phyloP scores from a whole-genome alignment of 306 rosid genomes.

The Trifolium fragiferum region DNA sequence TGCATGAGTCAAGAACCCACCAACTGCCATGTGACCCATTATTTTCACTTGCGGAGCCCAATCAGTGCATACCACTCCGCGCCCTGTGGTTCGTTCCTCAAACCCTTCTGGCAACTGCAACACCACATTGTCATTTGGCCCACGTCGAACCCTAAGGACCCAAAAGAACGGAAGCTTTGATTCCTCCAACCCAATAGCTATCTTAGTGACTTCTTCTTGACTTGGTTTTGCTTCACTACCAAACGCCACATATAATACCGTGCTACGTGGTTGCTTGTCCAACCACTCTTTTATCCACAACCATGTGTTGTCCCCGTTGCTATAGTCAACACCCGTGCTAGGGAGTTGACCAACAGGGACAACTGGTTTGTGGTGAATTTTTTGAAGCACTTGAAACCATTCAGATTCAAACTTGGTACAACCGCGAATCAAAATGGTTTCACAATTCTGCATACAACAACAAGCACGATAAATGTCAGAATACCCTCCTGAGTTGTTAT shows the following conservation, averaged over 20 bases:
- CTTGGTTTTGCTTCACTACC: constrained; percentile 56
- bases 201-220: constrained; percentile 46
- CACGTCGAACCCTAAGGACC: constrained; percentile 41
- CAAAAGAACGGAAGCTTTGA: constrained; percentile 49
- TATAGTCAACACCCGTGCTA: neutral
- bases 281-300: constrained; percentile 43
- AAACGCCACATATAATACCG: constrained; percentile 59
- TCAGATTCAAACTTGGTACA: constrained; percentile 38
- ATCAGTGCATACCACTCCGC: constrained; percentile 46
- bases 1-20: constrained; percentile 54
- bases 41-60: constrained; percentile 60
- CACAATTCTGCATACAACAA: neutral
- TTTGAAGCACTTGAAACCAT: constrained; percentile 40
- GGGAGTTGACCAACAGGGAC: constrained; percentile 41
- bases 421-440: constrained; percentile 24
- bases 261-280: constrained; percentile 38
- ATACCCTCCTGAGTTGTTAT: neutral
- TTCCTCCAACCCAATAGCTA: constrained; percentile 56
- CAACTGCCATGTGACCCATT: constrained; percentile 44
- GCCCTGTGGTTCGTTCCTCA: constrained; percentile 46
- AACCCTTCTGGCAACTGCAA: constrained; percentile 54
- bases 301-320: neutral
- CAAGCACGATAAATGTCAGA: constrained; percentile 1
- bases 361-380: constrained; percentile 34
- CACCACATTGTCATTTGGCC: constrained; percentile 1